phyloP scores from a whole-genome alignment of 192 early-diverging fungal genomes.

The Coemansia sp. region DNA sequence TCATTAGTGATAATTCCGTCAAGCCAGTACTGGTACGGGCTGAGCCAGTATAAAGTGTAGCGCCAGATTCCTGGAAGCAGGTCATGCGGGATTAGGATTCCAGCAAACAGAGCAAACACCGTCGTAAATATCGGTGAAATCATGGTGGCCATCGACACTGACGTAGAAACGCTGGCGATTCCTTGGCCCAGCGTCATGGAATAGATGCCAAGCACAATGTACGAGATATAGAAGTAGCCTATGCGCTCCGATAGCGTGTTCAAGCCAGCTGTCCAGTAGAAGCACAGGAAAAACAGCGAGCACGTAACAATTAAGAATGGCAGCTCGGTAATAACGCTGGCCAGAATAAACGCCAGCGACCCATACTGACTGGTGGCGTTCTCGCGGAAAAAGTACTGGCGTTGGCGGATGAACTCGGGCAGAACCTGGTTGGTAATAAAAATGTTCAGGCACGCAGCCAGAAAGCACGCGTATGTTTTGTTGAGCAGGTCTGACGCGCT shows the following conservation, averaged over 20 bases:
- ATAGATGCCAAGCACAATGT: conserved; percentile 55
- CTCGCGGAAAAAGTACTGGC: conserved; percentile 62
- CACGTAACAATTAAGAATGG: conserved; percentile 60
- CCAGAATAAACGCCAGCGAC: conserved; percentile 61
- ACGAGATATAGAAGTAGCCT: conserved; percentile 62
- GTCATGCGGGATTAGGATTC: conserved; percentile 59
- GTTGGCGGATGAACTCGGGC: conserved; percentile 63
- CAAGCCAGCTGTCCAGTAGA: conserved; percentile 65
- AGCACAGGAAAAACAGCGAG: conserved; percentile 55
- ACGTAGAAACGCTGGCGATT: conserved; percentile 57
- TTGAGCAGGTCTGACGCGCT: conserved; percentile 57
- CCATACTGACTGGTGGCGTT: conserved; percentile 63
- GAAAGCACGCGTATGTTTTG: conserved; percentile 58
- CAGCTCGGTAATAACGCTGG: conserved; percentile 60
- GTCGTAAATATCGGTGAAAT: conserved; percentile 63
- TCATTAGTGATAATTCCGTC: conserved; percentile 63
- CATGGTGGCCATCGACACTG: conserved; percentile 59
- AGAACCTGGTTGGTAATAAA: conserved; percentile 62
- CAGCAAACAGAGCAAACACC: conserved; percentile 60
- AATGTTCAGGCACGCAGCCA: conserved; percentile 55
- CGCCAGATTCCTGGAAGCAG: conserved; percentile 64
- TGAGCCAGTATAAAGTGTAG: conserved; percentile 63
- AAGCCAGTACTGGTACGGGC: conserved; percentile 60
- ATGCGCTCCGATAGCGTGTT: conserved; percentile 48
- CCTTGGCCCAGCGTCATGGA: conserved; percentile 58